A percentile compares a stretch with the other conserved stretches of the same genome.
These are phyloP conservation scores for Ophiostoma novo-ulmi DNA, from an alignment of 2,329 filamentous ascomycete genomes.

Conservation along the genomic window DNA sequence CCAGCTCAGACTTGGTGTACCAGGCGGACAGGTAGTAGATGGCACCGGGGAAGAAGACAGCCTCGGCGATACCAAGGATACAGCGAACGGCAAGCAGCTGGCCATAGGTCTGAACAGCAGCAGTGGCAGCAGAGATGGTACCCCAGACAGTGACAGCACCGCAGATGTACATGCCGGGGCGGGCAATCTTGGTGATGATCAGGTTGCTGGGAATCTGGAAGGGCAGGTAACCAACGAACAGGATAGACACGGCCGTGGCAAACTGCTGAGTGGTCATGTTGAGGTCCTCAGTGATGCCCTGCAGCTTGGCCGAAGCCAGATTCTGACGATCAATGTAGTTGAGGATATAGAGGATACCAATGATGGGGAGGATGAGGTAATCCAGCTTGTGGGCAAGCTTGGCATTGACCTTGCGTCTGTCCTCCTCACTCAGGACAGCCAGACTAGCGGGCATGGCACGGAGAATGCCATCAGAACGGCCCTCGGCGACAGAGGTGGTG, in stretches of 20 bases:
- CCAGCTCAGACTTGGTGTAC: constrained; percentile 22
- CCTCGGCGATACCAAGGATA: constrained; percentile 54
- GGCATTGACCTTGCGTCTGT: background rate
- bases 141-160: constrained; percentile 32
- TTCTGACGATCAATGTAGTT: constrained; percentile 22
- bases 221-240: constrained; percentile 60
- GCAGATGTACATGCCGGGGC: constrained; percentile 24
- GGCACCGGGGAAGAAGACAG: constrained; percentile 56
- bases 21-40: constrained; percentile 41
- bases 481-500: background rate
- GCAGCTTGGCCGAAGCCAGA: constrained; percentile 25
- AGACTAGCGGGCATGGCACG: background rate
- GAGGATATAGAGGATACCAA: constrained; percentile 22
- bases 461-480: background rate
- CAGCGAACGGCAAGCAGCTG: constrained; percentile 52
- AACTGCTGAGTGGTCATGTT: constrained; percentile 44
- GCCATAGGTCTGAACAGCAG: constrained; percentile 29
- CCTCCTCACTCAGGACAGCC: constrained; percentile 7
- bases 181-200: constrained; percentile 22
- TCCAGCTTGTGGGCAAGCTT: constrained; percentile 28
- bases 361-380: constrained; percentile 22
- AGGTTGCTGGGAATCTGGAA: constrained; percentile 59
- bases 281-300: constrained; percentile 25
- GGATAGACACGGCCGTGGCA: constrained; percentile 54
- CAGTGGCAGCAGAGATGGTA: constrained; percentile 45